phyloP scores from a whole-genome alignment of 139 green algal genomes.

The Zygnema circumcarinatum region DNA sequence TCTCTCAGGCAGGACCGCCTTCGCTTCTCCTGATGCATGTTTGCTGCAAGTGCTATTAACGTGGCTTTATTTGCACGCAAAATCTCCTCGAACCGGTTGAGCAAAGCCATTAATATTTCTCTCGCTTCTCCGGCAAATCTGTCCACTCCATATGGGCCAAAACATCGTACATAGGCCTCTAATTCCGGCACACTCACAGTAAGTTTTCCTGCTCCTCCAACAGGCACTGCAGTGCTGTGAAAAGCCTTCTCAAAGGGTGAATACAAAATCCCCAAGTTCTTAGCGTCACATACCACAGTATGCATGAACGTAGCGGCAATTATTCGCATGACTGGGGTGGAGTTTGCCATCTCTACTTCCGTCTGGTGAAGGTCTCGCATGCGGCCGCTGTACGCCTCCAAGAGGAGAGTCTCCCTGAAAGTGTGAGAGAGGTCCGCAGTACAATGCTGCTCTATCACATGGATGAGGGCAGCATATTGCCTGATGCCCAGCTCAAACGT shows the following conservation, averaged over 20 bases:
- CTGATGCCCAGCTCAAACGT: constrained; percentile 27
- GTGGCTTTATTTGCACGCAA: constrained; percentile 25
- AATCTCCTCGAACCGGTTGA: constrained; percentile 37
- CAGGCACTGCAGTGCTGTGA: background rate
- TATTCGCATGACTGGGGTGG: background rate
- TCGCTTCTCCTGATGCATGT: constrained; percentile 26
- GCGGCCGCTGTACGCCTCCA: constrained; percentile 23
- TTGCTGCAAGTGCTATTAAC: constrained; percentile 3
- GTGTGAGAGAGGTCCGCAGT: constrained; percentile 24
- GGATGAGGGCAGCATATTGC: constrained; percentile 18
- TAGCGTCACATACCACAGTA: constrained; percentile 27
- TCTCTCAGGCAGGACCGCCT: background rate
- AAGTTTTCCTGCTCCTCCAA: background rate
- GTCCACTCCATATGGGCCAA: constrained; percentile 50
- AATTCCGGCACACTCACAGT: constrained; percentile 23
- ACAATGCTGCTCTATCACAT: constrained; percentile 45
- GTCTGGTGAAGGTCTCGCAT: constrained; percentile 27
- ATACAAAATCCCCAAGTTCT: constrained; percentile 19
- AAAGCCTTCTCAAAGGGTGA: constrained; percentile 33
- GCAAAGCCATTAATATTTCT: constrained; percentile 10
- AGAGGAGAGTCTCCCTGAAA: constrained; percentile 46
- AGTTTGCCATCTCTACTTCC: background rate
- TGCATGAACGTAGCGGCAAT: constrained; percentile 6
- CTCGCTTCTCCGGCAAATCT: background rate
- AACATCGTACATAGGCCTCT: constrained; percentile 30